Conservation (phyloP, 108 stramenopile species). For the Asterionellopsis glacialis region DNA sequence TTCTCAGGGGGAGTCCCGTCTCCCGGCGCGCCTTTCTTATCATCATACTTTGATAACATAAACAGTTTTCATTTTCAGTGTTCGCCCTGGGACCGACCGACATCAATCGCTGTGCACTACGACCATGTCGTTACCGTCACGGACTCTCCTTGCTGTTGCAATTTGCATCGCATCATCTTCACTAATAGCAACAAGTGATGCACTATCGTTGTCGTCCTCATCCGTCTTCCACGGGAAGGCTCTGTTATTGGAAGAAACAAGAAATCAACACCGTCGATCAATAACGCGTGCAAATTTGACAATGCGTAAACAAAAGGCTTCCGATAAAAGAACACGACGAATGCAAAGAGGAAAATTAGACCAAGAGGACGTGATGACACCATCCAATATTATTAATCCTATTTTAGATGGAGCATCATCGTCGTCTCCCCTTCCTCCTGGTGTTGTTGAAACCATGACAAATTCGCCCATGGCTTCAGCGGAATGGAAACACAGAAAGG, state of each 20-base stretch:
- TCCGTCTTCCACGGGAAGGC: slow-evolving; percentile 22
- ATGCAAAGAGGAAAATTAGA: slow-evolving; percentile 48
- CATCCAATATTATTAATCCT: slow-evolving; percentile 7
- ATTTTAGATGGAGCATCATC: not conserved
- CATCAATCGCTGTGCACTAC: not conserved
- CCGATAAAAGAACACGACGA: slow-evolving; percentile 70
- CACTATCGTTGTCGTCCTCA: slow-evolving; percentile 6
- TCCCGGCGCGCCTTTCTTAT: no score
- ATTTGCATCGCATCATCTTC: not conserved
- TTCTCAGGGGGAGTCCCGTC: no score
- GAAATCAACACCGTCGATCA: not conserved
- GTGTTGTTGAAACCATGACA: slow-evolving; percentile 29
- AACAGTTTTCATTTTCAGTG: no score
- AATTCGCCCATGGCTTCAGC: slow-evolving; percentile 53
- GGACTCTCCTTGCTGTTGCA: not conserved
- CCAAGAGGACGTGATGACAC: slow-evolving; percentile 11
- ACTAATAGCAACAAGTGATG: not conserved
- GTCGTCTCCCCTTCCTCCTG: not conserved
- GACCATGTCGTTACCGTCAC: not conserved
- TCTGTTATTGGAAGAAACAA: not conserved
- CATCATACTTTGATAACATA: no score
- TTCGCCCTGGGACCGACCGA: no score
- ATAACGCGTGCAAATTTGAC: slow-evolving; percentile 8
- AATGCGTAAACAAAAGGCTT: slow-evolving; percentile 87
- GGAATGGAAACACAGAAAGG: slow-evolving; percentile 42